These are phyloP conservation scores for Santalum album DNA, from an alignment of 164 flowering plant species.

Conservation along the genomic window DNA sequence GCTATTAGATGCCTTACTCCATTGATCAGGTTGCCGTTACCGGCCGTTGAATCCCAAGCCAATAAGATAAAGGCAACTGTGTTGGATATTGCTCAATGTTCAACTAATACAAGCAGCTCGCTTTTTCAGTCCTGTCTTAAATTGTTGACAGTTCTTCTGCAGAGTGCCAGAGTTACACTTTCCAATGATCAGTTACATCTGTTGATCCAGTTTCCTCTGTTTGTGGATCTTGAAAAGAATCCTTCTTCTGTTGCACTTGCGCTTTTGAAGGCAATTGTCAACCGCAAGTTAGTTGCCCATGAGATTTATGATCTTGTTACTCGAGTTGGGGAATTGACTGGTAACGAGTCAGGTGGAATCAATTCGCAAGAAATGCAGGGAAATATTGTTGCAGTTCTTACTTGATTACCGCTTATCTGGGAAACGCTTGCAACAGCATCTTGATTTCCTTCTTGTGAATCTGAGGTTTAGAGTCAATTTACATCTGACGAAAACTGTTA, in stretches of 20 bases:
- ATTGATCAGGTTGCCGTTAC: slow-evolving; percentile 69
- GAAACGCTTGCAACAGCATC: slow-evolving; percentile 73
- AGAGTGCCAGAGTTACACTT: slow-evolving; percentile 50
- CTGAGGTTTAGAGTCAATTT: slow-evolving; percentile 37
- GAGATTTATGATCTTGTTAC: slow-evolving; percentile 87
- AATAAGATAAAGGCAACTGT: slow-evolving; percentile 61
- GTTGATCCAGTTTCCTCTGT: slow-evolving; percentile 72
- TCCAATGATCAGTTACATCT: slow-evolving; percentile 61
- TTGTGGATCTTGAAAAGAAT: slow-evolving; percentile 72
- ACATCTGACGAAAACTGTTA: background rate
- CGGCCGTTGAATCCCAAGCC: slow-evolving; percentile 50
- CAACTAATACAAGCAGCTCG: slow-evolving; percentile 38
- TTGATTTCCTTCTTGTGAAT: slow-evolving; percentile 57
- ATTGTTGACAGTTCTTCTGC: slow-evolving; percentile 62
- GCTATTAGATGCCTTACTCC: slow-evolving; percentile 61
- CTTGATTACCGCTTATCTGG: slow-evolving; percentile 58
- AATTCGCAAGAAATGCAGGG: slow-evolving; percentile 68
- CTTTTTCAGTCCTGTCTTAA: slow-evolving; percentile 63
- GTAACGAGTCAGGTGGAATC: slow-evolving; percentile 67
- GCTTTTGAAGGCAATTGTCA: slow-evolving; percentile 68
- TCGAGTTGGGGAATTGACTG: slow-evolving; percentile 65
- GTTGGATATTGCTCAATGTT: slow-evolving; percentile 57
- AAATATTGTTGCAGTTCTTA: slow-evolving; percentile 74
- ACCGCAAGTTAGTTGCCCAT: slow-evolving; percentile 55
- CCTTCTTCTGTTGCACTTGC: slow-evolving; percentile 73